These are phyloP conservation scores for Hysterium pulicare DNA, from an alignment of 2,329 filamentous ascomycete species.

Conservation along the genomic window DNA sequence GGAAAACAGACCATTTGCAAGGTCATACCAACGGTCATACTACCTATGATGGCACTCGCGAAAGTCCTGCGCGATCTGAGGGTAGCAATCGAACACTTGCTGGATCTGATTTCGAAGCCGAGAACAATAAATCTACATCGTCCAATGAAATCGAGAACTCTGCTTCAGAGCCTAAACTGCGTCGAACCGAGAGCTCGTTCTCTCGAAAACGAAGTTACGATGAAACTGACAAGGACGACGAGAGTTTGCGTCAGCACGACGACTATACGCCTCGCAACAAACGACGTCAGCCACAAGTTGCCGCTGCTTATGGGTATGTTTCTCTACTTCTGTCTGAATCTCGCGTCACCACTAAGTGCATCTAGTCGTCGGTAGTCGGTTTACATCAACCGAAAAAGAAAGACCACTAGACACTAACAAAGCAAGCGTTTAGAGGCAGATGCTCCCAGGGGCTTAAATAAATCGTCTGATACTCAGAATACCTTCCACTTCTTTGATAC, in stretches of 20 bases:
- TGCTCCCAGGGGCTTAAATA: too few species aligned
- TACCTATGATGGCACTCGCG: slow-evolving; percentile 16
- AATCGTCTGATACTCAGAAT: too few species aligned
- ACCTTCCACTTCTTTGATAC: too few species aligned
- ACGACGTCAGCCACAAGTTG: slow-evolving; percentile 30
- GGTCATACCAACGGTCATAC: slow-evolving; percentile 15
- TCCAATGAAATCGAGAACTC: slow-evolving; percentile 11
- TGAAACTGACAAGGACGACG: slow-evolving; percentile 30
- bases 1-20: slow-evolving; percentile 16
- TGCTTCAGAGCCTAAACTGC: slow-evolving; percentile 13
- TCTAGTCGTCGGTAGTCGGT: slow-evolving; percentile 2
- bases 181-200: slow-evolving; percentile 30
- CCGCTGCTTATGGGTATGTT: slow-evolving; percentile 33
- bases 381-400: too few species aligned
- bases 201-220: slow-evolving; percentile 36
- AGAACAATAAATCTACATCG: slow-evolving; percentile 11
- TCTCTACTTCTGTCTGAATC: not conserved
- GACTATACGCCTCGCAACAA: slow-evolving; percentile 34
- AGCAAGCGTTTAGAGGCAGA: too few species aligned
- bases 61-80: slow-evolving; percentile 32
- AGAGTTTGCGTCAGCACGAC: slow-evolving; percentile 31
- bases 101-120: slow-evolving; percentile 33
- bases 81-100: slow-evolving; percentile 31
- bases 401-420: too few species aligned
- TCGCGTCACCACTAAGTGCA: not conserved